Percentiles rank a stretch among this genome's conserved stretches.
Evolutionary conservation across 768 basidiomycete genomes (phyloP).

Genomic region (Rhodotorula graminis): DNA sequence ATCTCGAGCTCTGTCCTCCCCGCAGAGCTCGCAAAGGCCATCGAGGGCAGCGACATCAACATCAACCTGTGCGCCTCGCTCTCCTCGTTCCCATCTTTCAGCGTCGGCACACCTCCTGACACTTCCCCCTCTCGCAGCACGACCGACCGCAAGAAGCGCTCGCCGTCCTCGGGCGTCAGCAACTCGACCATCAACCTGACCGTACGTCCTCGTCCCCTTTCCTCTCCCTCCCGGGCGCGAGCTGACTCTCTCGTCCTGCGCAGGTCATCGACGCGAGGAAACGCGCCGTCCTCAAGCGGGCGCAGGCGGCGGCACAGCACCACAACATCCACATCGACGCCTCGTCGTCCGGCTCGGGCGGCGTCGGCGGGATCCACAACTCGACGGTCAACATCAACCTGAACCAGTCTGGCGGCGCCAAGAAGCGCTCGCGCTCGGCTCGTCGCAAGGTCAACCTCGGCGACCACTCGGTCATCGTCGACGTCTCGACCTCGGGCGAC

Average conservation of each 20-base stretch:
- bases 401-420: constrained; percentile 8
- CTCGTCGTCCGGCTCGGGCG: constrained; percentile 15
- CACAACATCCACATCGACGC: constrained; percentile 41
- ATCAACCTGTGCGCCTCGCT: constrained; percentile 36
- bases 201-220: not conserved
- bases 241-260: not conserved
- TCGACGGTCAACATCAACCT: constrained; percentile 39
- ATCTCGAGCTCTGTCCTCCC: constrained; percentile 22
- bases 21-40: constrained; percentile 18
- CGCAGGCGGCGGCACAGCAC: constrained; percentile 13
- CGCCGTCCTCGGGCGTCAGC: constrained; percentile 21
- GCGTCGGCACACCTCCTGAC: not conserved
- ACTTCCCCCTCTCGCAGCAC: not conserved
- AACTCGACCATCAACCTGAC: constrained; percentile 42
- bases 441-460: constrained; percentile 28
- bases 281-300: not conserved
- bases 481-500: constrained; percentile 24
- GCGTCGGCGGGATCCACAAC: constrained; percentile 35
- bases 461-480: constrained; percentile 38
- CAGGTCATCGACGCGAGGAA: constrained; percentile 12
- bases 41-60: constrained; percentile 36
- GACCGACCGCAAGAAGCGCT: constrained; percentile 26
- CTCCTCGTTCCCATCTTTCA: not conserved
- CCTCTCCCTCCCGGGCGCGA: too few relatives aligned
- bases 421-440: not conserved